Evolutionary conservation across 345 rosid species (phyloP), one percentile per base, ranked within the genome.

Genomic region (Lepidium sativum): DNA sequence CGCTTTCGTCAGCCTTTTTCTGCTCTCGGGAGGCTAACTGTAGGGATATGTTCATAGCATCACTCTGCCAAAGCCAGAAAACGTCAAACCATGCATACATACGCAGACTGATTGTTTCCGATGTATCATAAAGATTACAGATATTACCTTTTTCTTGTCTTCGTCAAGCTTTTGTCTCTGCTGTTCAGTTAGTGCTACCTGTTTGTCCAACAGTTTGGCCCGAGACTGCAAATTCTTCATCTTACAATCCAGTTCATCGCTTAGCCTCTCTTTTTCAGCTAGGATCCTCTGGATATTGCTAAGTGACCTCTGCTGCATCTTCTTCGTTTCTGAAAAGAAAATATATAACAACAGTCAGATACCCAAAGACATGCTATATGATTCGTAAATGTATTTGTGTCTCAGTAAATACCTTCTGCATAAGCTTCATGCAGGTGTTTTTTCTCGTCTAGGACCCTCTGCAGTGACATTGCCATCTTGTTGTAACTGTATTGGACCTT

Each of bases 131-230:
- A 12, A 34, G 37, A 51, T 3, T 35, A 59, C 2, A 12, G 18
- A 14, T 73, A 25, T 43, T 69, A 86, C 97, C 87, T 82, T 82
- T 77, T 76, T 75, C 84, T 72, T 90, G n/a, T 87, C 99, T 65
- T 87, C 96, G 45, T 87, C 89, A 68, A 90, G 96, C 77, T 83
- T 90, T 72, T 82, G 87, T 47, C 84, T 82, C 74, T 92, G 97
- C n/a, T 80, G 78, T 74, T 90, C 99, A 51, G 97, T 89, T 7
- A 83, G 37, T 12, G 88, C 83, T 81, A 89, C 97, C 17, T 84
- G 83, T 55, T 90, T 89, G 63, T 90, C 87, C 81, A 90, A 69
- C 44, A 81, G 75, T 67, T 78, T 89, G 81, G 75, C 81, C 97
- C 92, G 74, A 9, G 14, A 1, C 52, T 79, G 83, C 58, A 84